phyloP scores from a whole-genome alignment of 768 basidiomycete genomes.

The Lentinula sp. region DNA sequence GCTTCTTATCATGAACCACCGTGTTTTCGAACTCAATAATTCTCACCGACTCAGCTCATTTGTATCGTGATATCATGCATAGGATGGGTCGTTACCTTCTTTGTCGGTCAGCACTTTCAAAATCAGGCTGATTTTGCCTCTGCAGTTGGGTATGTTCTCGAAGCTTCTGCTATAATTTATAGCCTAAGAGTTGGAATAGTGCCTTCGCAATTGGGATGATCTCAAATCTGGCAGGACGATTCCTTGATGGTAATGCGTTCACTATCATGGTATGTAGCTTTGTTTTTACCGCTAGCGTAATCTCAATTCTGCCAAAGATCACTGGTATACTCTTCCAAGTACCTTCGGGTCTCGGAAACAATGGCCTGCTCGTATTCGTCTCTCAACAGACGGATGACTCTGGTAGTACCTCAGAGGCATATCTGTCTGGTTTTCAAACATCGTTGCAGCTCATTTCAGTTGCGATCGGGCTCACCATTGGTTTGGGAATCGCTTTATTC shows the following conservation, averaged over 20 bases:
- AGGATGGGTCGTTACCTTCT: slow-evolving; percentile 80
- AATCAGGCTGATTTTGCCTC: slow-evolving; percentile 74
- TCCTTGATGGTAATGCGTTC: slow-evolving; percentile 71
- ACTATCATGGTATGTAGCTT: slow-evolving; percentile 59
- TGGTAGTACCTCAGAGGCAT: slow-evolving; percentile 33
- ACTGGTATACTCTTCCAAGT: slow-evolving; percentile 83
- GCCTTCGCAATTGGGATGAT: slow-evolving; percentile 79
- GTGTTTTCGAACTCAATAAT: neutral
- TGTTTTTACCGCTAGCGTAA: neutral
- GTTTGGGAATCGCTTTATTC: slow-evolving; percentile 64
- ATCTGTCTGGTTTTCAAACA: slow-evolving; percentile 66
- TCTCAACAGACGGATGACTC: slow-evolving; percentile 47
- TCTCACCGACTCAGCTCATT: slow-evolving; percentile 26
- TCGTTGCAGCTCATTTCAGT: slow-evolving; percentile 75
- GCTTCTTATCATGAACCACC: neutral
- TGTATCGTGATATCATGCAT: slow-evolving; percentile 55
- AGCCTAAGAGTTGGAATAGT: slow-evolving; percentile 22
- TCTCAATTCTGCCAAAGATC: slow-evolving; percentile 30
- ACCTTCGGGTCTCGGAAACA: slow-evolving; percentile 74
- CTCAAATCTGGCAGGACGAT: slow-evolving; percentile 70
- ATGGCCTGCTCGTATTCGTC: slow-evolving; percentile 71
- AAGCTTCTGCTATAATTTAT: neutral
- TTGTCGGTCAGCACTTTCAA: slow-evolving; percentile 51
- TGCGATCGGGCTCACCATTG: slow-evolving; percentile 75
- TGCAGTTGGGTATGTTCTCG: slow-evolving; percentile 51